Evolutionary conservation across 163 green algal genomes (phyloP).

Genomic region (Chlamydomonas reinhardtii): DNA sequence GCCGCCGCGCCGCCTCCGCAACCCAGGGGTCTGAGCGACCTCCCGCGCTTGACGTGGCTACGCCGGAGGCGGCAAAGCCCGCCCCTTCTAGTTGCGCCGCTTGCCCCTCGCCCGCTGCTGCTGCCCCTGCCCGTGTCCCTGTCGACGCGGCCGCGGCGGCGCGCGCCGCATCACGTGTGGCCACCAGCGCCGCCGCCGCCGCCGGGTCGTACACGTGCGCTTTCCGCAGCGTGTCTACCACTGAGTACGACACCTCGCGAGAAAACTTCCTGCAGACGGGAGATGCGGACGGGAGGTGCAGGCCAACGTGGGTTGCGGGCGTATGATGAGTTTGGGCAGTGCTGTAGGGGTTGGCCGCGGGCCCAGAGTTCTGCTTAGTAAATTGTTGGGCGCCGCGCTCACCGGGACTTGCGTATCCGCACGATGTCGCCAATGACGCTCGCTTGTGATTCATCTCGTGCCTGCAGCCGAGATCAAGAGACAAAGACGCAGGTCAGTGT

Average conservation of each 20-base stretch:
- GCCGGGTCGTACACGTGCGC: constrained; percentile 26
- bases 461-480: neutral
- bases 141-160: no score
- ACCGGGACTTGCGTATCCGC: constrained; percentile 49
- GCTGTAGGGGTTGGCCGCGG: no score
- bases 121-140: no score
- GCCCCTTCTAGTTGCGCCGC: no score
- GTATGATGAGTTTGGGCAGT: neutral
- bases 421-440: constrained; percentile 60
- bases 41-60: neutral
- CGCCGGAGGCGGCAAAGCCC: neutral
- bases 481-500: neutral
- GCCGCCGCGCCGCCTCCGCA: neutral
- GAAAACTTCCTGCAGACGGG: constrained; percentile 46
- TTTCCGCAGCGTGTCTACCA: constrained; percentile 41
- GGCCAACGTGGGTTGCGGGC: neutral
- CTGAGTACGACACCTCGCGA: constrained; percentile 56
- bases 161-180: no score
- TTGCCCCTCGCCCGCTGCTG: no score
- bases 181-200: constrained; percentile 16
- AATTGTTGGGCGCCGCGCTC: neutral
- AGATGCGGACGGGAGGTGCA: neutral
- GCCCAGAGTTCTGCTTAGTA: no score
- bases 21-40: neutral
- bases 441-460: constrained; percentile 26